Evolutionary conservation across 805 yeast genomes (phyloP).

Genomic region (Wickerhamomyces ciferrii): DNA sequence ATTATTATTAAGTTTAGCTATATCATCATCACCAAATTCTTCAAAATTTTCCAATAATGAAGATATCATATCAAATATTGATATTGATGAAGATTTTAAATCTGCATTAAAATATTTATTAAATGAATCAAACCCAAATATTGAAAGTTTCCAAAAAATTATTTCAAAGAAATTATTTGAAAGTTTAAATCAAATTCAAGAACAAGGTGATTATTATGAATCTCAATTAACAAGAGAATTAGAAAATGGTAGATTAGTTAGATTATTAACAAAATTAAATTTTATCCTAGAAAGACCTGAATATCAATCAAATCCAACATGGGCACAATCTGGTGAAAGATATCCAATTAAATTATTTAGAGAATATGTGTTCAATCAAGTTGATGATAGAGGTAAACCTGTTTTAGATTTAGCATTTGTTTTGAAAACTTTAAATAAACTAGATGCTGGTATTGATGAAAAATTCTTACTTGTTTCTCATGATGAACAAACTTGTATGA

Average conservation of each 20-base stretch:
- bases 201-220: slow-evolving; percentile 53
- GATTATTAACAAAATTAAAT: slow-evolving; percentile 77
- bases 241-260: slow-evolving; percentile 83
- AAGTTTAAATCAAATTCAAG: slow-evolving; percentile 44
- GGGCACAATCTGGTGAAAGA: slow-evolving; percentile 74
- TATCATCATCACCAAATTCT: slow-evolving; percentile 25
- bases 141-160: slow-evolving; percentile 28
- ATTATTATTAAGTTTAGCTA: slow-evolving; percentile 51
- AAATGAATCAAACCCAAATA: slow-evolving; percentile 18
- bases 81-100: slow-evolving; percentile 42
- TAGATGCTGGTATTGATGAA: slow-evolving; percentile 91
- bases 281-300: slow-evolving; percentile 75
- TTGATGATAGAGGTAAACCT: slow-evolving; percentile 72
- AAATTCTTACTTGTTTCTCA: slow-evolving; percentile 71
- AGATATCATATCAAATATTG: slow-evolving; percentile 21
- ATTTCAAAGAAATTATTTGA: slow-evolving; percentile 41
- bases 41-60: slow-evolving; percentile 5
- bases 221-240: slow-evolving; percentile 62
- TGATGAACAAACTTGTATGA: slow-evolving; percentile 81
- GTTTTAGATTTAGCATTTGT: slow-evolving; percentile 80
- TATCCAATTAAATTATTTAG: slow-evolving; percentile 71
- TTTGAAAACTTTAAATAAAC: slow-evolving; percentile 71
- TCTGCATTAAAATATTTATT: slow-evolving; percentile 33
- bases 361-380: slow-evolving; percentile 83
- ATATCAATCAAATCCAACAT: slow-evolving; percentile 43